phyloP scores from a whole-genome alignment of 2,329 filamentous ascomycete species.

The Thelonectria blattea region DNA sequence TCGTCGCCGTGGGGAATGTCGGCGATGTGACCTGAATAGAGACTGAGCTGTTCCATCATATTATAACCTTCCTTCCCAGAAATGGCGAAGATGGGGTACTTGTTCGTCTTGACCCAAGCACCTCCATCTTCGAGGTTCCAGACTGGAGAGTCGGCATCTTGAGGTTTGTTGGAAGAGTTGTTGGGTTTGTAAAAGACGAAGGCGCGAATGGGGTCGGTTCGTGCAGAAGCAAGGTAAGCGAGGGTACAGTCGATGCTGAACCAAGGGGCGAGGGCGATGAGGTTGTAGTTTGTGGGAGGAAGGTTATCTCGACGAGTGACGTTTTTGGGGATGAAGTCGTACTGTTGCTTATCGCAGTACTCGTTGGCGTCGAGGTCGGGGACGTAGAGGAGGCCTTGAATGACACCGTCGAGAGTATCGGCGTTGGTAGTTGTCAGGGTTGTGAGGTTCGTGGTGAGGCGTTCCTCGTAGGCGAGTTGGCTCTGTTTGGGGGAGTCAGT shows the following conservation, averaged over 20 bases:
- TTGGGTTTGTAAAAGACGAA: constrained; percentile 69
- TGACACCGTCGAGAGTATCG: constrained; percentile 62
- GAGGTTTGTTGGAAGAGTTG: constrained; percentile 65
- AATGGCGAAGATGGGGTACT: constrained; percentile 84
- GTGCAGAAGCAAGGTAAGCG: constrained; percentile 71
- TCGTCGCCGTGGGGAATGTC: constrained; percentile 63
- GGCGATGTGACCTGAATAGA: constrained; percentile 79
- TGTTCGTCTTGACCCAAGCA: constrained; percentile 73
- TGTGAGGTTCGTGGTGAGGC: constrained; percentile 66
- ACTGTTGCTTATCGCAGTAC: constrained; percentile 67
- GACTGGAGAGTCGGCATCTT: constrained; percentile 64
- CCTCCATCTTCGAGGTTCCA: constrained; percentile 76
- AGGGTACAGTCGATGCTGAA: constrained; percentile 74
- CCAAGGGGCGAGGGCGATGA: constrained; percentile 89
- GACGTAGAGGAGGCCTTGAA: constrained; percentile 84
- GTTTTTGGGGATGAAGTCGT: constrained; percentile 73
- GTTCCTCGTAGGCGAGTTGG: constrained; percentile 59
- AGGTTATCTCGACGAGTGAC: constrained; percentile 77
- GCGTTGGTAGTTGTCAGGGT: constrained; percentile 76
- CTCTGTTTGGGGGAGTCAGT: constrained; percentile 40
- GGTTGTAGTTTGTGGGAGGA: constrained; percentile 69
- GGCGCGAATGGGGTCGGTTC: constrained; percentile 63
- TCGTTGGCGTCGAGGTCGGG: constrained; percentile 68
- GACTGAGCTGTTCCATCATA: constrained; percentile 73
- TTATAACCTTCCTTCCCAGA: constrained; percentile 68